phyloP scores from a whole-genome alignment of 202 grass and related monocot genomes.

The Carex arenaria region DNA sequence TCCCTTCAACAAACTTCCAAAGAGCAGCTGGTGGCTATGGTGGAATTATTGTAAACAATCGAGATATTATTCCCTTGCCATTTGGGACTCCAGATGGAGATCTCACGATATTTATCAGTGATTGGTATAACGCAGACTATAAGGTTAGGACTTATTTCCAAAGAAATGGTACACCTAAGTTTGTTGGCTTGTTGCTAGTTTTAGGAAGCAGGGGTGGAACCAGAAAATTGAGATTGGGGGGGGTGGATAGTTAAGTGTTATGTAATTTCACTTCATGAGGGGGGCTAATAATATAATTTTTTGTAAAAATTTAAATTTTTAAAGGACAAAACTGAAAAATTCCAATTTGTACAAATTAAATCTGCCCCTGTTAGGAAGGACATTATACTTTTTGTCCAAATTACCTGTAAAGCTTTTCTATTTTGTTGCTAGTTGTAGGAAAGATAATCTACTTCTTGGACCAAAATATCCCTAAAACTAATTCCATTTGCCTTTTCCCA shows the following conservation, averaged over 20 bases:
- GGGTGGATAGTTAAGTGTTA: too few relatives aligned
- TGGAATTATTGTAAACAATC: constrained; percentile 72
- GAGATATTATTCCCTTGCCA: constrained; percentile 78
- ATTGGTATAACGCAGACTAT: constrained; percentile 61
- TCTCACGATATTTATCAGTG: constrained; percentile 67
- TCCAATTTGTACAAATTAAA: too few relatives aligned
- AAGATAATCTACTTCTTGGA: not conserved
- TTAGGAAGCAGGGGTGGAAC: not conserved
- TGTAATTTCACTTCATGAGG: too few relatives aligned
- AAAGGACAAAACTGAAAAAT: too few relatives aligned
- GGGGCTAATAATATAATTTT: too few relatives aligned
- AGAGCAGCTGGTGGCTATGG: constrained; percentile 71
- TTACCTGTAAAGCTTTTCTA: not conserved
- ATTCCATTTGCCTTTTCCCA: not conserved
- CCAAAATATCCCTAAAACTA: not conserved
- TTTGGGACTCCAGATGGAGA: constrained; percentile 77
- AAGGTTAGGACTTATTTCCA: constrained; percentile 27
- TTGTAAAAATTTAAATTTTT: too few relatives aligned
- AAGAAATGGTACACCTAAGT: not conserved
- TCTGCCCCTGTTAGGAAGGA: not conserved
- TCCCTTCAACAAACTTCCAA: constrained; percentile 72
- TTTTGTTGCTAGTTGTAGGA: not conserved
- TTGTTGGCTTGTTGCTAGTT: not conserved
- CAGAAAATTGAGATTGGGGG: too few relatives aligned
- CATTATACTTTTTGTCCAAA: not conserved